Conservation (phyloP, 164 flowering plant species). For the Tetracentron sinense region DNA sequence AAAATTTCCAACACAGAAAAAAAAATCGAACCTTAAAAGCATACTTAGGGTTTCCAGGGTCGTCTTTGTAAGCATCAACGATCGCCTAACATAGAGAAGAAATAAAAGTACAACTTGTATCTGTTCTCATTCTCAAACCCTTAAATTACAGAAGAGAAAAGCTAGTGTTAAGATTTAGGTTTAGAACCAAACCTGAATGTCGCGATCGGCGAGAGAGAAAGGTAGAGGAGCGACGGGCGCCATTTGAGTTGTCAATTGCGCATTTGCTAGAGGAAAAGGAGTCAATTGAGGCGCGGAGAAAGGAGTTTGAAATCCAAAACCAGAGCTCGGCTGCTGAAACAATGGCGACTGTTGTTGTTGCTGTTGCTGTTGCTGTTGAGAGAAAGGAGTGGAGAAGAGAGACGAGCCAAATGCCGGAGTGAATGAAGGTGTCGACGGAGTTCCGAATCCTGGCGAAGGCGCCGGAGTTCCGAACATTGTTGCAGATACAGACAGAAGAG, state of each 20-base stretch:
- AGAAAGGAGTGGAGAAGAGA: conserved; percentile 66
- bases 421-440: conserved; percentile 49
- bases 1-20: conserved; percentile 4
- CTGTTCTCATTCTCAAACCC: neutral
- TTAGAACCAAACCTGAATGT: conserved; percentile 57
- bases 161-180: conserved; percentile 10
- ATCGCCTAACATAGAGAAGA: conserved; percentile 49
- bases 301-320: conserved; percentile 56
- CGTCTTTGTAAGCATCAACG: conserved; percentile 91
- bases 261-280: conserved; percentile 28
- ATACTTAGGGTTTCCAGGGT: conserved; percentile 77
- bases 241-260: conserved; percentile 94
- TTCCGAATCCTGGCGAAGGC: conserved; percentile 43
- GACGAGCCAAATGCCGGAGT: conserved; percentile 58
- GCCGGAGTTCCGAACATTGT: conserved; percentile 48
- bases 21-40: conserved; percentile 74
- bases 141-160: neutral
- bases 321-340: conserved; percentile 42
- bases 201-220: conserved; percentile 93
- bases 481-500: conserved; percentile 6
- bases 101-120: neutral
- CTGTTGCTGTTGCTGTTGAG: conserved; percentile 36
- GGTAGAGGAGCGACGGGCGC: conserved; percentile 95
- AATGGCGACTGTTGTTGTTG: conserved; percentile 39
- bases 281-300: conserved; percentile 24